A percentile compares a stretch with the other conserved stretches of the same genome.
phyloP scores from a whole-genome alignment of 2,329 filamentous ascomycete genomes.

The Daldinia sp. region DNA sequence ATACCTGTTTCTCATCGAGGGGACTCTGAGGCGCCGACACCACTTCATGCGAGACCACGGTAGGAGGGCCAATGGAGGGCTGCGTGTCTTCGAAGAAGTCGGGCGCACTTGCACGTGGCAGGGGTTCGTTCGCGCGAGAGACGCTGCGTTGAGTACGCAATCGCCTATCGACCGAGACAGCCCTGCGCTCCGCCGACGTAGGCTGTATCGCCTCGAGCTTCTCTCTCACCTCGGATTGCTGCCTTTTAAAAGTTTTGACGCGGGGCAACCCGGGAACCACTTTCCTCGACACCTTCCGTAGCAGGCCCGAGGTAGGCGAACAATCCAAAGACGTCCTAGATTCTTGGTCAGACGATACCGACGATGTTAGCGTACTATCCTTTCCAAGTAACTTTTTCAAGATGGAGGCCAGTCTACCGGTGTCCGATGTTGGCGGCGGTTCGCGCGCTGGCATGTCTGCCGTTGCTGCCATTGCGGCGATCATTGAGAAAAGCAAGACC shows the following conservation, averaged over 20 bases:
- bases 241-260: slow-evolving; percentile 82
- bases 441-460: slow-evolving; percentile 45
- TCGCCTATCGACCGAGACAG: slow-evolving; percentile 73
- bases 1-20: slow-evolving; percentile 52
- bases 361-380: slow-evolving; percentile 39
- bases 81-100: slow-evolving; percentile 56
- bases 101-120: slow-evolving; percentile 63
- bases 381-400: slow-evolving; percentile 48
- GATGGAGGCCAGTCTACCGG: slow-evolving; percentile 43
- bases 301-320: slow-evolving; percentile 50
- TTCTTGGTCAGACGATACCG: slow-evolving; percentile 43
- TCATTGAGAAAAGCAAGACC: slow-evolving; percentile 29
- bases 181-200: slow-evolving; percentile 75
- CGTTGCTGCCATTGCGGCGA: slow-evolving; percentile 49
- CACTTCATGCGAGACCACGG: slow-evolving; percentile 44
- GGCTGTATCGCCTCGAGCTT: slow-evolving; percentile 75
- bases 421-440: slow-evolving; percentile 44
- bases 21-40: slow-evolving; percentile 51
- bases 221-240: slow-evolving; percentile 82
- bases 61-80: slow-evolving; percentile 46
- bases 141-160: slow-evolving; percentile 53
- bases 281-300: slow-evolving; percentile 63
- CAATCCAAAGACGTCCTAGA: slow-evolving; percentile 44
- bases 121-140: slow-evolving; percentile 52
- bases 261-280: slow-evolving; percentile 85